Percentiles rank a stretch among this genome's conserved stretches.
phyloP scores from a whole-genome alignment of 2,329 filamentous ascomycete species.

The Colletotrichum zoysiae region DNA sequence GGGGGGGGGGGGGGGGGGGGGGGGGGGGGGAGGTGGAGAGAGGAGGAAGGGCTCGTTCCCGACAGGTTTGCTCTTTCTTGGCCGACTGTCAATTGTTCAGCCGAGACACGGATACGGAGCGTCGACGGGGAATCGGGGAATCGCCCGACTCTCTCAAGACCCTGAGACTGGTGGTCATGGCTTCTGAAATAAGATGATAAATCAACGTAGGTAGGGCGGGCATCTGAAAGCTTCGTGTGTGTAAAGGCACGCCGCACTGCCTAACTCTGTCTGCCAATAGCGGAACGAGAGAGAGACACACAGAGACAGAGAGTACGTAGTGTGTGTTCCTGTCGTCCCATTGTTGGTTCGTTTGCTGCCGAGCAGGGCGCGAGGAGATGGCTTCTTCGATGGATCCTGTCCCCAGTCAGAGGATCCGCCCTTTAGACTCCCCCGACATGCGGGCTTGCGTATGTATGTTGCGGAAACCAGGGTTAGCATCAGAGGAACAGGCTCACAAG shows the following conservation, averaged over 20 bases:
- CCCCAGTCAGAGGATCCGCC: slow-evolving; percentile 31
- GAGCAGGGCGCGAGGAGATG: slow-evolving; percentile 12
- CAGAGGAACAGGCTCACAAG: slow-evolving; percentile 2
- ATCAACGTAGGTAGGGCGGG: neutral
- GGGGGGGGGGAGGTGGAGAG: too few relatives aligned
- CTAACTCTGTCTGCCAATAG: neutral
- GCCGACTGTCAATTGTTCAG: neutral
- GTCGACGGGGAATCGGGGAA: neutral
- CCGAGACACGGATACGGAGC: slow-evolving; percentile 21
- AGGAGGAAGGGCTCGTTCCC: neutral
- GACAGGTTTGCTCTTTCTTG: neutral
- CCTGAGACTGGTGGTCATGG: neutral
- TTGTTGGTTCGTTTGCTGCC: slow-evolving; percentile 5
- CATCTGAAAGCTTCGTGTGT: neutral
- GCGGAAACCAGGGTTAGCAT: slow-evolving; percentile 12
- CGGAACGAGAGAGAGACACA: too few relatives aligned
- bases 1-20: neutral
- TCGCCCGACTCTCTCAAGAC: neutral
- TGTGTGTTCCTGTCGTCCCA: slow-evolving; percentile 4
- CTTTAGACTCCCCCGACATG: slow-evolving; percentile 34
- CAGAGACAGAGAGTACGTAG: neutral
- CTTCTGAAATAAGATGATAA: neutral
- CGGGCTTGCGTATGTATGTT: slow-evolving; percentile 37
- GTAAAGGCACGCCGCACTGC: too few relatives aligned
- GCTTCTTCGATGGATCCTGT: slow-evolving; percentile 21